A percentile compares a stretch with the other conserved stretches of the same genome.
These are phyloP conservation scores for Cryptosporidium muris DNA, from an alignment of 169 alveolate genomes.

Conservation along the genomic window DNA sequence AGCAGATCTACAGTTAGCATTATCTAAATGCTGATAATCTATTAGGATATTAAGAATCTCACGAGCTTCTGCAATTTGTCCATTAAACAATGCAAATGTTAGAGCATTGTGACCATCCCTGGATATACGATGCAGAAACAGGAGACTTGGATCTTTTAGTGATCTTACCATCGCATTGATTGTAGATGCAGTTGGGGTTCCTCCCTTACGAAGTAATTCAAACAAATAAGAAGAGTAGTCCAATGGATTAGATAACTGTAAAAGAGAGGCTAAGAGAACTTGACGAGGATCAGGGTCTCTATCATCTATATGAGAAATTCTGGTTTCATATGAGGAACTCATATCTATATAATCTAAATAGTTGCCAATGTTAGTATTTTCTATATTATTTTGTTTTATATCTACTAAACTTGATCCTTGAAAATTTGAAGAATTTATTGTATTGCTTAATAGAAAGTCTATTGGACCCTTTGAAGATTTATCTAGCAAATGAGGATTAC, in stretches of 20 bases:
- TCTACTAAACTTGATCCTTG: not conserved
- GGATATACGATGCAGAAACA: constrained; percentile 41
- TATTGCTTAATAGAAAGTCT: constrained; percentile 38
- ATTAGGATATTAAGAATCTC: constrained; percentile 47
- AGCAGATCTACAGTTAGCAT: constrained; percentile 28
- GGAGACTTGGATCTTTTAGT: constrained; percentile 23
- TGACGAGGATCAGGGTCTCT: constrained; percentile 10
- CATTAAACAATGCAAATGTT: constrained; percentile 58
- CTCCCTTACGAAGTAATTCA: constrained; percentile 52
- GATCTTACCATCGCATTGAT: constrained; percentile 50
- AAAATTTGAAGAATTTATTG: not conserved
- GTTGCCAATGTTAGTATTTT: not conserved
- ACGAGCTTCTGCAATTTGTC: constrained; percentile 60
- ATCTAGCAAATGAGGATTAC: constrained; percentile 61
- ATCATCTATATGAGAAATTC: not conserved
- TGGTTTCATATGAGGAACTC: not conserved
- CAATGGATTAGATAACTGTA: constrained; percentile 44
- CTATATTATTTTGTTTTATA: not conserved
- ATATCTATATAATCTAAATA: not conserved
- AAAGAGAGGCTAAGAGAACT: constrained; percentile 12
- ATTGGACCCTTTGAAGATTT: constrained; percentile 64
- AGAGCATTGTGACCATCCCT: constrained; percentile 69
- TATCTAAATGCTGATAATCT: constrained; percentile 19
- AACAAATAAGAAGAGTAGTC: constrained; percentile 55
- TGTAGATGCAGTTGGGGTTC: constrained; percentile 36